Base-by-base conservation (phyloP, 495 filamentous ascomycete species). In the Neurospora sublineolata region DNA sequence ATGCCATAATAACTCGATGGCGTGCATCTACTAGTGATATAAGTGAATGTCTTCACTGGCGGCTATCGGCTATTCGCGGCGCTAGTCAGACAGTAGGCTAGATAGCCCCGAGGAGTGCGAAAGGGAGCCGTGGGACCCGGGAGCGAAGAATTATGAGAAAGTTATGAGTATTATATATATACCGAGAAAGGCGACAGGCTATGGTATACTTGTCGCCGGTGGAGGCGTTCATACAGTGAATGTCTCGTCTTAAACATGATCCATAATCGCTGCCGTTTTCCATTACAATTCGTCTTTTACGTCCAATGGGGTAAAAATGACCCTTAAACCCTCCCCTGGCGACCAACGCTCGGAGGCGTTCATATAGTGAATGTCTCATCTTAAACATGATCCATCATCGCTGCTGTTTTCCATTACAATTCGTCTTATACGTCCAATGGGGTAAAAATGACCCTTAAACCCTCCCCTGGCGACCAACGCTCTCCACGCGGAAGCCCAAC, bases 401-500 rank as follows among this genome's bases (percentile, higher is more conserved):
- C 23, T 30, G 52, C 52, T 27, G 2, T 33, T 18, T 27, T n/a
- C 58, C 9, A 18, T 27, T n/a, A 44, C 30, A 14, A 16, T n/a
- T 4, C 9, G 5, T 10, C n/a, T 64, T 30, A 30, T 3, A 33
- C 52, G 18, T 52, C 10, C 11, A 52, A 14, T 1, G 10, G 20
- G 44, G 20, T 23, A 12, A 14, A 70, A 60, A 14, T 5, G 2
- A 2, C 6, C 52, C 1, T 16, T 69, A 68, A 11, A 60, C 64
- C 33, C 69, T 33, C 16, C 74, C 71, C 52, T 76, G 75, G 16
- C 75, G 73, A n/a, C 87, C 87, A 69, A 89, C 83, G 67, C 80
- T 82, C 75, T 86, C 83, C 7, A 88, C 85, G 0, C 76, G 77
- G 75, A 92, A 85, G 0, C 89, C 90, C 37, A 92, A 76, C 46